Conservation (phyloP, 2,329 filamentous ascomycete genomes). For the Colletotrichum australisinense region DNA sequence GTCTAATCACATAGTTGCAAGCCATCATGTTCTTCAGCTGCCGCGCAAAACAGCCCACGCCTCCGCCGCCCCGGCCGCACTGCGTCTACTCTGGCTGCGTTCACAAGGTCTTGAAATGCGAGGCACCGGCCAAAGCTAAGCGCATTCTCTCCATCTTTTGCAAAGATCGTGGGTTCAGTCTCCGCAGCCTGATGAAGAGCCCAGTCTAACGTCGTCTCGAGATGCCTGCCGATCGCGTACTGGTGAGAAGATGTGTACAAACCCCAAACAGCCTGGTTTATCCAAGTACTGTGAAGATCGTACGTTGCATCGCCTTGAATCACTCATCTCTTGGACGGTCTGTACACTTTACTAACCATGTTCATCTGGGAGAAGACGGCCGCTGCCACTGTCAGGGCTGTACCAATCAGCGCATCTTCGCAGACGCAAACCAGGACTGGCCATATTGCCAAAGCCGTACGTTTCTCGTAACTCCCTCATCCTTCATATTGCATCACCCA, state of each 20-base stretch:
- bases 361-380: slow-evolving; percentile 4
- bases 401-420: slow-evolving; percentile 16
- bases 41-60: slow-evolving; percentile 8
- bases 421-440: slow-evolving; percentile 28
- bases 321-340: no score
- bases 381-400: slow-evolving; percentile 34
- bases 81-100: slow-evolving; percentile 30
- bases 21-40: slow-evolving; percentile 36
- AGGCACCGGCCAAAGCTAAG: slow-evolving; percentile 6
- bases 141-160: slow-evolving; percentile 32
- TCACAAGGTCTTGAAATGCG: slow-evolving; percentile 31
- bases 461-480: no score
- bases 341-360: not conserved
- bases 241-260: slow-evolving; percentile 36
- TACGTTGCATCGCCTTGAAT: not conserved
- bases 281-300: slow-evolving; percentile 36
- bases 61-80: not conserved
- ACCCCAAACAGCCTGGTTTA: slow-evolving; percentile 22
- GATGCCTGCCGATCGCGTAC: slow-evolving; percentile 37
- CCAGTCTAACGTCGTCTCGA: not conserved
- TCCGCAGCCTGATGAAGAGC: no score
- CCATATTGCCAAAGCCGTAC: slow-evolving; percentile 35
- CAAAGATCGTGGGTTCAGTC: slow-evolving; percentile 31
- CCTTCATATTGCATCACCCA: no score
- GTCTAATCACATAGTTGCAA: not conserved